Percentiles rank a stretch among this genome's conserved stretches.
Conservation (phyloP, 768 basidiomycete genomes). For the Boletales sp. region DNA sequence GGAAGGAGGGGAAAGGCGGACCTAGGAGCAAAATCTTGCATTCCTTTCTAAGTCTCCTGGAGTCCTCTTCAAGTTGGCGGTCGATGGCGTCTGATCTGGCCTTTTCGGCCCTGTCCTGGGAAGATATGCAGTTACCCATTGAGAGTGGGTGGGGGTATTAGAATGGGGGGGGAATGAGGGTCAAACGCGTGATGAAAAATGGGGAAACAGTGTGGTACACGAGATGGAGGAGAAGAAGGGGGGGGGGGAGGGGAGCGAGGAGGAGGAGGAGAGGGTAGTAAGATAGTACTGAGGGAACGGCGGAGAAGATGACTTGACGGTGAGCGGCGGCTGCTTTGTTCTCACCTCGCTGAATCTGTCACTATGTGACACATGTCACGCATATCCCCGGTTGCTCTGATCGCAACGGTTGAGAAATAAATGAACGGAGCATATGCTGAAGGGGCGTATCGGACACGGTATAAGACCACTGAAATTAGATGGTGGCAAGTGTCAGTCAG, state of each 20-base stretch:
- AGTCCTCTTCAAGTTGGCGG: conserved; percentile 82
- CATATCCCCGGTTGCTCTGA: background rate
- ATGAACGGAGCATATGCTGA: no score
- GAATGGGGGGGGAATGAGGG: background rate
- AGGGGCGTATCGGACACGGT: no score
- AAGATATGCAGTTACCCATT: conserved; percentile 70
- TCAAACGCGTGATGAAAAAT: background rate
- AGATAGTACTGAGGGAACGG: conserved; percentile 6
- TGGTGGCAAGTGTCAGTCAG: background rate
- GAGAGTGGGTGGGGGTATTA: background rate
- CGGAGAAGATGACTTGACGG: conserved; percentile 9
- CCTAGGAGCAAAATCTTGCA: conserved; percentile 94
- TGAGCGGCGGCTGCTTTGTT: conserved; percentile 20
- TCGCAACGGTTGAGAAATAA: no score
- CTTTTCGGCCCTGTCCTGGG: conserved; percentile 53
- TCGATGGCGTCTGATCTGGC: conserved; percentile 74
- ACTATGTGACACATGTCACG: conserved; percentile 23
- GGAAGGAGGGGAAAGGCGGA: conserved; percentile 35
- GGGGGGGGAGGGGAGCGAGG: no score
- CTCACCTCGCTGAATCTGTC: conserved; percentile 19
- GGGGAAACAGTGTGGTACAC: background rate
- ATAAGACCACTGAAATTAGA: no score
- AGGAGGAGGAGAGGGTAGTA: background rate
- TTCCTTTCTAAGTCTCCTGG: conserved; percentile 74
- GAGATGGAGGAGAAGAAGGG: background rate